Percentiles rank a stretch among this genome's conserved stretches.
Evolutionary conservation across 192 early-diverging fungal genomes (phyloP).

Genomic region (Pilobolus umbonatus): DNA sequence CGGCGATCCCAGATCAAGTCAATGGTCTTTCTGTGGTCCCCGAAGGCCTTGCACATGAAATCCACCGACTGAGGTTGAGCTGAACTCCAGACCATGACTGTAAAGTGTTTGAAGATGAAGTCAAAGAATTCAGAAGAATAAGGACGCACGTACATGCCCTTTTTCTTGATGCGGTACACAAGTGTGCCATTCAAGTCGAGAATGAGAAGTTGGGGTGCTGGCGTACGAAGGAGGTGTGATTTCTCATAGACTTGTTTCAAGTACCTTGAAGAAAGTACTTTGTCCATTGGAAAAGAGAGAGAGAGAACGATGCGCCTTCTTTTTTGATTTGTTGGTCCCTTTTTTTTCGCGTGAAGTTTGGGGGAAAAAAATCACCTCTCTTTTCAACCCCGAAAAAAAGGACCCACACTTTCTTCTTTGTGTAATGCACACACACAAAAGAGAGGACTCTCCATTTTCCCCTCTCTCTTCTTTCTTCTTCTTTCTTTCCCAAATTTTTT

Average conservation of each 20-base stretch:
- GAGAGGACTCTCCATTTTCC: no score
- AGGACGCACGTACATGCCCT: conserved; percentile 40
- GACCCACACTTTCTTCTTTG: no score
- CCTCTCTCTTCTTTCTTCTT: no score
- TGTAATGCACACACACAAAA: no score
- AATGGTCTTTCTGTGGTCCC: conserved; percentile 23
- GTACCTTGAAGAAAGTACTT: conserved; percentile 1
- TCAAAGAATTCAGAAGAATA: conserved; percentile 46
- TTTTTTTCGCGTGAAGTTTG: background rate
- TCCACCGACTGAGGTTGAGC: conserved; percentile 50
- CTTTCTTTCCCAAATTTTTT: no score
- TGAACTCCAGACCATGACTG: conserved; percentile 75
- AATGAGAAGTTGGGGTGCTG: conserved; percentile 43
- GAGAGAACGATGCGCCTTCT: background rate
- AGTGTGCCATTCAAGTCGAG: conserved; percentile 72
- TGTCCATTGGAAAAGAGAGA: background rate
- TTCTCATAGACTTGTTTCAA: background rate
- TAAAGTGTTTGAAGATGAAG: conserved; percentile 52
- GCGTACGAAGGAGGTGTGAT: background rate
- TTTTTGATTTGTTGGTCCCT: no score
- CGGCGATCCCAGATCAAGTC: conserved; percentile 57
- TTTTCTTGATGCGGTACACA: conserved; percentile 38
- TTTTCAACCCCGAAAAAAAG: background rate
- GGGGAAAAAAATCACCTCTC: background rate
- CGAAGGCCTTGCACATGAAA: conserved; percentile 52